Base-by-base conservation (phyloP, 306 rosid genomes). In the Citrullus mucosospermus region DNA sequence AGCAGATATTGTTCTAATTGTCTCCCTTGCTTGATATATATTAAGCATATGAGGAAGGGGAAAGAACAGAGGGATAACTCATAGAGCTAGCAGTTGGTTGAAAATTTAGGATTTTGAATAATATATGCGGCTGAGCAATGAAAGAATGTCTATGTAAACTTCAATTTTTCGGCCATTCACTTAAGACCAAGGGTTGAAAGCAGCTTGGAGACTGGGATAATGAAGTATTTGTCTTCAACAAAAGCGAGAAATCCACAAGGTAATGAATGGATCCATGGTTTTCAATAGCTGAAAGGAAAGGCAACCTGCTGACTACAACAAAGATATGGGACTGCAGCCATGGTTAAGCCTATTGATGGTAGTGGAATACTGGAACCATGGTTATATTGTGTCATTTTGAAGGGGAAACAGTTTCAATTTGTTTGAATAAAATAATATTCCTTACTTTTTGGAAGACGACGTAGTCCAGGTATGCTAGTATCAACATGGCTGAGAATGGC, bases 101-200 rank as follows among this genome's bases (percentile, higher is more conserved):
- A 83, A 39, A 86, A 34, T 88, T 88, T 28, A 63, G 79, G 69
- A 55, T 82, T 20, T 59, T 78, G 81, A 22, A 22, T 22, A 85
- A 82, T 57, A 34, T 71, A 14, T 84, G 86, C 53, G 82, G 82
- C 8, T 76, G 78, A 9, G 86, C 85, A 25, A 88, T 87, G 76
- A 85, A 80, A 79, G 91, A 82, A 41, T 86, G 82, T 18, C 81
- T 79, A 0, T 81, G 83, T 0, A 84, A 84, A 38, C 78, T 88
- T n/a, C 85, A 81, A 69, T 88, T 87, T 5, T 81, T 77, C 85
- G 5, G 83, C 81, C 46, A 82, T 82, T 72, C 81, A 89, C 4
- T 51, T 84, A 55, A 80, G 87, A 83, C 18, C 85, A 16, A 12
- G 79, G 62, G 82, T 54, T 57, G 73, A 80, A 34, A 80, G 14